A percentile compares a stretch with the other conserved stretches of the same genome.
phyloP scores from a whole-genome alignment of 352 stramenopile species.

The Elongisporangium senticosum region DNA sequence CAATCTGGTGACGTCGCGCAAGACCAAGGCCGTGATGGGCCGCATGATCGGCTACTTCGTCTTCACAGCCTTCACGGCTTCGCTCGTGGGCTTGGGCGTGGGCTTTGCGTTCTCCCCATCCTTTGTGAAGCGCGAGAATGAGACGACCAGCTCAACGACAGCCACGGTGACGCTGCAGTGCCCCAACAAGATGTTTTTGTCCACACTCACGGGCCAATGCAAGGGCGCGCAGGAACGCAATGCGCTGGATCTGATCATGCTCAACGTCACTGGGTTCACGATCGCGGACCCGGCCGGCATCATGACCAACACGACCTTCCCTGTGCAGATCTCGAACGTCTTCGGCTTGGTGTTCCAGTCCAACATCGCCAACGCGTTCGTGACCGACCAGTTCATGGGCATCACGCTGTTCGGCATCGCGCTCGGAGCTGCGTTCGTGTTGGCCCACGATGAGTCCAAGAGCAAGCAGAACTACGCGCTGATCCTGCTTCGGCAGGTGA shows the following conservation, averaged over 20 bases:
- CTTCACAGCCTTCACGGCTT: conserved; percentile 31
- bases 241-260: conserved; percentile 23
- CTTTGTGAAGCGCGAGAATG: conserved; percentile 6
- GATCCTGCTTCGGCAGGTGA: conserved; percentile 48
- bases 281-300: conserved; percentile 24
- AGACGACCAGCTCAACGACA: neutral
- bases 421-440: conserved; percentile 38
- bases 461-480: conserved; percentile 44
- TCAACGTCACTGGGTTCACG: conserved; percentile 47
- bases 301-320: conserved; percentile 28
- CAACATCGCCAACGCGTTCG: conserved; percentile 54
- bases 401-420: conserved; percentile 56
- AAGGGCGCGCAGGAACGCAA: conserved; percentile 19
- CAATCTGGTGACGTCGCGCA: conserved; percentile 47
- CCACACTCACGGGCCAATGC: conserved; percentile 14
- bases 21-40: conserved; percentile 37
- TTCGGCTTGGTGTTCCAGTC: conserved; percentile 44
- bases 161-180: conserved; percentile 34
- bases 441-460: conserved; percentile 34
- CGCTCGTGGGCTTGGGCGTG: conserved; percentile 27
- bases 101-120: conserved; percentile 24
- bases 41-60: conserved; percentile 46
- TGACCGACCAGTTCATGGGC: conserved; percentile 33
- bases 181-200: conserved; percentile 45
- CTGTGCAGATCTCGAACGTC: conserved; percentile 44